Base-by-base conservation (phyloP, 371 early-diverging fungal genomes). In the Lichtheimia corymbifera region DNA sequence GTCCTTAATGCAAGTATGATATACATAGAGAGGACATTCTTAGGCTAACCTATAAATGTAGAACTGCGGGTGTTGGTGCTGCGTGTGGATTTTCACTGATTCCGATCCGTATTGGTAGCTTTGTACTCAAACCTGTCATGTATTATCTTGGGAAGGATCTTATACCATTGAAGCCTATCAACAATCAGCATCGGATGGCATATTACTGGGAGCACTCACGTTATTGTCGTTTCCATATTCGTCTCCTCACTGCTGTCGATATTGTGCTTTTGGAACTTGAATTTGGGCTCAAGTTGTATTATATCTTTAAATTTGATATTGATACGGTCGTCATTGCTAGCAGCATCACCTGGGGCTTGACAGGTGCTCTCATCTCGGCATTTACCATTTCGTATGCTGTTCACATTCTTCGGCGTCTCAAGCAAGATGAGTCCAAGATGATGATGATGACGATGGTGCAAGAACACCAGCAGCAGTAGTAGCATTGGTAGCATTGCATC, bases 221-320 rank as follows among this genome's bases (percentile, higher is more conserved):
- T 5, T 70, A 43, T 47, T 74, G 64, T 52, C 59, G 72, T 50
- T 55, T 63, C 25, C 77, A 74, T 44, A 59, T 74, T 24, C 68
- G 77, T 50, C 53, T 72, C 45, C 56, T 73, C 51, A 70, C 77
- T 28, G 72, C 69, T 18, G 66, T 77, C 9, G 67, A 70, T 44
- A 64, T 74, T 20, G 53, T 72, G 5, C 66, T 74, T 14, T 54
- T 77, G 22, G 77, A 77, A 44, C 43, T 72, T 6, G 77, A 77
- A 52, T 74, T 77, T 55, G 74, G 77, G 35, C 62, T 77, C 28
- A 74, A 77, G 45, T 57, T 77, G n/a, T 74, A 62, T 55, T 77
- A 77, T 49, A 68, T 77, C 20, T 57, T 77, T 15, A 55, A 55
- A 4, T 77, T 77, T 53, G 74, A 77, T 41, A 65, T 77, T 14